These are phyloP conservation scores for Candida maesae DNA, from an alignment of 805 yeast species.

Conservation along the genomic window DNA sequence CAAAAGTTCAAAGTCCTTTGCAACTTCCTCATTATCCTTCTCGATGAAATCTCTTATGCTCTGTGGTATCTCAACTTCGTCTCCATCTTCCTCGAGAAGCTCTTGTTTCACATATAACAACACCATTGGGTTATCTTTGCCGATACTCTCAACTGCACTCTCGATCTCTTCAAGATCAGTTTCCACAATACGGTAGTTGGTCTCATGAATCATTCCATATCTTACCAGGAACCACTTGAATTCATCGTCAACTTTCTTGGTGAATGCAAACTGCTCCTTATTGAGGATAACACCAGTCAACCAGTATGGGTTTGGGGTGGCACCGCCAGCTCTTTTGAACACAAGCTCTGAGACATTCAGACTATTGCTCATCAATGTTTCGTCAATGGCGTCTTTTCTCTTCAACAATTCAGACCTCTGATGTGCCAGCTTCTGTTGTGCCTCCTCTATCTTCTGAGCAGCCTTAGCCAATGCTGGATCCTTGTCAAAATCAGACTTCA, in stretches of 20 bases:
- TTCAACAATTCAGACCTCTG: neutral
- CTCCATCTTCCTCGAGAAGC: constrained; percentile 11
- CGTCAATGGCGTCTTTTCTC: constrained; percentile 7
- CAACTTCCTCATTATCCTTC: constrained; percentile 28
- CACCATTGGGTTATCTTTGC: constrained; percentile 32
- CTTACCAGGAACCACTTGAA: constrained; percentile 31
- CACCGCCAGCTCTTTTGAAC: constrained; percentile 19
- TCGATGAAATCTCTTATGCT: constrained; percentile 29
- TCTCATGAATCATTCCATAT: constrained; percentile 27
- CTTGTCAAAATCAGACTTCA: constrained; percentile 17
- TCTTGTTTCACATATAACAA: constrained; percentile 32
- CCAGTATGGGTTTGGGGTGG: constrained; percentile 36
- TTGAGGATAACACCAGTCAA: constrained; percentile 35
- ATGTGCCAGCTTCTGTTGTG: neutral
- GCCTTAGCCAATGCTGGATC: constrained; percentile 10
- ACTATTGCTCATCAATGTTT: constrained; percentile 16
- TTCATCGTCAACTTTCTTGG: constrained; percentile 17
- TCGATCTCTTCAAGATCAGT: constrained; percentile 27
- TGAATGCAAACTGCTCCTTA: constrained; percentile 30
- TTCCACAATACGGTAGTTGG: constrained; percentile 22
- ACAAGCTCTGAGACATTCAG: constrained; percentile 28
- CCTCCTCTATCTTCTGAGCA: constrained; percentile 2
- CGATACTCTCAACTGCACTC: constrained; percentile 16
- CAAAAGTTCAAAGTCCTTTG: constrained; percentile 19
- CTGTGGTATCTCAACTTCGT: constrained; percentile 18